Base-by-base conservation (phyloP, 2,329 filamentous ascomycete species). In the Fusarium equiseti region DNA sequence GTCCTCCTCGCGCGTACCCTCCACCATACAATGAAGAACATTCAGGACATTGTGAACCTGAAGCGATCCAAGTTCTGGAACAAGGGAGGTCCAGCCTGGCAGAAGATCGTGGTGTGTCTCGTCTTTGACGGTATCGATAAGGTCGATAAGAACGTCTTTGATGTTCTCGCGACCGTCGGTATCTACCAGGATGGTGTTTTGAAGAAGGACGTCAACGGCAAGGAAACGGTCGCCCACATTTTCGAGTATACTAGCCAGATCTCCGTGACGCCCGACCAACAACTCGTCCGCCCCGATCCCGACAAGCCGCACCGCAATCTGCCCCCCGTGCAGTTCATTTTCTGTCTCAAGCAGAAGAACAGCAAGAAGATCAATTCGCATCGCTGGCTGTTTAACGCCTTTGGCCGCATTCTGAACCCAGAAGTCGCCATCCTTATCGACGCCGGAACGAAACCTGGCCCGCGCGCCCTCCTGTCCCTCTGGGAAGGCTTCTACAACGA, bases 301-400 rank as follows among this genome's bases (percentile, higher is more conserved):
- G 62, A 69, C 42, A 73, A 74, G 31, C 54, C 63, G 12, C 42
- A 63, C 13, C 70, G 68, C 26, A 74, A 74, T 32, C 60, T 74
- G 3, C 72, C 72, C 1, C 72, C 72, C 10, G 72, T 73, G 27
- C 72, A 74, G 35, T 74, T 74, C 24, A 74, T 74, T 43, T 74
- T 74, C 48, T 74, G 72, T 59, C 70, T 74, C 40, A 74, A 74
- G 68, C 72, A 74, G 40, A 74, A 74, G 61, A 74, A 74, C 50
- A 74, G 72, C 58, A 74, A 74, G 56, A 74, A 74, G 72, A 74
- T 74, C 35, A 74, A 74, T n/a, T 74, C 72, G 58, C 72, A 74
- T 66, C 72, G 72, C 44, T 74, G 72, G 72, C 45, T 74, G 6
- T 74, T 74, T n/a, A 74, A 74, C 15, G 72, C 72, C 29, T 74